These are phyloP conservation scores for Hypoxylon trugodes DNA, from an alignment of 495 filamentous ascomycete genomes.

Conservation along the genomic window DNA sequence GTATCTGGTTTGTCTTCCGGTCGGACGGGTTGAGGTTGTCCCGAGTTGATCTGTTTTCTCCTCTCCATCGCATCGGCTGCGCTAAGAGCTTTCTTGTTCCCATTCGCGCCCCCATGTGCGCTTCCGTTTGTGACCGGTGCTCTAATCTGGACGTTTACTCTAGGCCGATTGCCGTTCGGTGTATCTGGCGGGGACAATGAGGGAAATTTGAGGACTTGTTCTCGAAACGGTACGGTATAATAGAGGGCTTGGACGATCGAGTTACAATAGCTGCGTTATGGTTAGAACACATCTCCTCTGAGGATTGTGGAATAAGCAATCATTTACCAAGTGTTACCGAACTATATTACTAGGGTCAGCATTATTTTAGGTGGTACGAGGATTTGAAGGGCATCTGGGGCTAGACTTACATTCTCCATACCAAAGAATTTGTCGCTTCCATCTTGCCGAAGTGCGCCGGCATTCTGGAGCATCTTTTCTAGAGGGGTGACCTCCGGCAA, in stretches of 20 bases:
- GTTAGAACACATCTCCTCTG: slow-evolving; percentile 37
- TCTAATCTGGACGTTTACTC: slow-evolving; percentile 59
- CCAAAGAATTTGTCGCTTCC: slow-evolving; percentile 99
- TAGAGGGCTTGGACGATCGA: slow-evolving; percentile 97
- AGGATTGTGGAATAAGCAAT: neutral
- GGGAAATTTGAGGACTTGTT: slow-evolving; percentile 93
- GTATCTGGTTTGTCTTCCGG: slow-evolving; percentile 81
- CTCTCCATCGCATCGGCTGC: slow-evolving; percentile 54
- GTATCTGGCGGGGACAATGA: slow-evolving; percentile 57
- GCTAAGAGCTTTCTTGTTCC: slow-evolving; percentile 50
- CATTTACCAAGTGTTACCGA: slow-evolving; percentile 94
- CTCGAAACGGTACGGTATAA: slow-evolving; percentile 93
- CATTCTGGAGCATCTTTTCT: slow-evolving; percentile 82
- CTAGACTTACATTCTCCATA: slow-evolving; percentile 86
- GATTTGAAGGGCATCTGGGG: slow-evolving; percentile 1
- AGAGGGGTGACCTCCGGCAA: slow-evolving; percentile 75
- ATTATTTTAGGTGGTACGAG: neutral
- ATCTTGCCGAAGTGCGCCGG: slow-evolving; percentile 80
- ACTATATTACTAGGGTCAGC: slow-evolving; percentile 62
- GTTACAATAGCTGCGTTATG: slow-evolving; percentile 81
- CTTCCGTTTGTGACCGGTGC: slow-evolving; percentile 53
- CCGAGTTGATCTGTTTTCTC: slow-evolving; percentile 53
- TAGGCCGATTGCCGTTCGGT: slow-evolving; percentile 53
- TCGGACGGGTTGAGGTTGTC: slow-evolving; percentile 49
- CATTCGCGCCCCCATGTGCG: slow-evolving; percentile 58